Evolutionary conservation across 345 rosid species (phyloP).

Genomic region (Lagerstroemia speciosa): DNA sequence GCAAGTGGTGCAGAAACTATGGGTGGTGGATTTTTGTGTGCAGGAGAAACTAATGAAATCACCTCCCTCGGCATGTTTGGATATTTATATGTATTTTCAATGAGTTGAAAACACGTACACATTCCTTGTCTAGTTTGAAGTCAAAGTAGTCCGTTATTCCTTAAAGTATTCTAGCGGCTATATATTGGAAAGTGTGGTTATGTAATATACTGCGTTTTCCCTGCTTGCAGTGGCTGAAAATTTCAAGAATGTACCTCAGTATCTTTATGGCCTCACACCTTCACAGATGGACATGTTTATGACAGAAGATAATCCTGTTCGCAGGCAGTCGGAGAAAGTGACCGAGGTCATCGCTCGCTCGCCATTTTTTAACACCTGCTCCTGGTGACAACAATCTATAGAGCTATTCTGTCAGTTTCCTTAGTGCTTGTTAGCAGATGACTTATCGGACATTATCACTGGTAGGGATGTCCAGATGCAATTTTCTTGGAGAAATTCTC

Average conservation of each 20-base stretch:
- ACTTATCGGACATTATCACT: neutral
- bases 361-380: neutral
- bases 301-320: slow-evolving; percentile 68
- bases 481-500: neutral
- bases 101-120: neutral
- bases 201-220: neutral
- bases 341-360: slow-evolving; percentile 46
- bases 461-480: neutral
- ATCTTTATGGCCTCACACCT: slow-evolving; percentile 73
- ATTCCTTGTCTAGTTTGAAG: too few relatives aligned
- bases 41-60: neutral
- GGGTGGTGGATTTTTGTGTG: neutral
- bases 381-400: neutral
- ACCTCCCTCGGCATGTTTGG: neutral
- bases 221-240: slow-evolving; percentile 60
- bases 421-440: neutral
- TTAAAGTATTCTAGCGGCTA: too few relatives aligned
- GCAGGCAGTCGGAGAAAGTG: slow-evolving; percentile 53
- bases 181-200: too few relatives aligned
- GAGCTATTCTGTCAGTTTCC: neutral
- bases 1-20: neutral
- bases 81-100: neutral
- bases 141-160: neutral
- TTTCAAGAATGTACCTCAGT: slow-evolving; percentile 63
- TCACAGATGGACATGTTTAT: slow-evolving; percentile 88